Conservation (phyloP, 176 grass and related monocot genomes). For the Ampelocalamus luodianensis region DNA sequence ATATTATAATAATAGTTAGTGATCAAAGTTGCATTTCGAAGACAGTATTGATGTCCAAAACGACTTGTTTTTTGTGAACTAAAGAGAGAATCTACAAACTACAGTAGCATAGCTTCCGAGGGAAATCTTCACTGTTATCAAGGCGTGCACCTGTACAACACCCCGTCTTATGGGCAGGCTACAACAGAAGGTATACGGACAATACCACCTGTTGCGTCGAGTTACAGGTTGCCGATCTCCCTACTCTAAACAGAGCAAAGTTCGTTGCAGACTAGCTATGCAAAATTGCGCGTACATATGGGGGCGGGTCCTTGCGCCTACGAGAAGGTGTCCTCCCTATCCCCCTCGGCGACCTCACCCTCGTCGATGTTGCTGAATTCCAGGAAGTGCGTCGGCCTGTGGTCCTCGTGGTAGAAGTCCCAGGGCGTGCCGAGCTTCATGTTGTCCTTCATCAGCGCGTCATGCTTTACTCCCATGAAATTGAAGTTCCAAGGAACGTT, state of each 20-base stretch:
- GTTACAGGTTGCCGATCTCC: constrained; percentile 24
- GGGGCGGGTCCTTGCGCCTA: constrained; percentile 18
- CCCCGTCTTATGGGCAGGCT: not conserved
- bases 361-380: constrained; percentile 97
- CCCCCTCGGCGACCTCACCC: constrained; percentile 69
- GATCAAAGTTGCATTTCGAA: too few species aligned
- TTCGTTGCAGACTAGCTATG: not conserved
- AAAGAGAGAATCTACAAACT: not conserved
- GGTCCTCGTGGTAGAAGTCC: constrained; percentile 93
- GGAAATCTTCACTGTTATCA: constrained; percentile 21
- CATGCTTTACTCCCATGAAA: constrained; percentile 99
- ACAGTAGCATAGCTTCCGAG: not conserved
- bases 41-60: too few species aligned
- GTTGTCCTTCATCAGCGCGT: constrained; percentile 78
- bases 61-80: too few species aligned
- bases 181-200: constrained; percentile 39
- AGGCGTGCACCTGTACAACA: constrained; percentile 27
- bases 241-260: constrained; percentile 15
- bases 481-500: constrained; percentile 96
- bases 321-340: constrained; percentile 83
- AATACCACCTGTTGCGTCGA: constrained; percentile 1
- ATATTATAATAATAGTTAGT: too few species aligned
- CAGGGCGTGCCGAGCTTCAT: constrained; percentile 82
- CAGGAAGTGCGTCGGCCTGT: constrained; percentile 87
- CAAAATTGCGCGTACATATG: not conserved